These are phyloP conservation scores for Suhomyces terraborum DNA, from an alignment of 1,139 yeast genomes.

Conservation along the genomic window DNA sequence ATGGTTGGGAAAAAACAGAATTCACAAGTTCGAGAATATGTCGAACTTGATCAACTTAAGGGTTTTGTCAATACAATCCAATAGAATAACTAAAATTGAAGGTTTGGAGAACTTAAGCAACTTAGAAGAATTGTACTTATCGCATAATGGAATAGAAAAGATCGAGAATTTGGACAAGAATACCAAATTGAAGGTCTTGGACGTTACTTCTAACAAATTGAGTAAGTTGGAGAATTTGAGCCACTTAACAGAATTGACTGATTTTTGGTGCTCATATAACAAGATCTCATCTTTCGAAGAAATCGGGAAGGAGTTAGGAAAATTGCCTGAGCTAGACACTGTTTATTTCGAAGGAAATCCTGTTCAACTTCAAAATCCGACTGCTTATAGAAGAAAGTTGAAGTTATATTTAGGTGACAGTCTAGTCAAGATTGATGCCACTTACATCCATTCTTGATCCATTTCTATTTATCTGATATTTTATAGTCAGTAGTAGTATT, in stretches of 20 bases:
- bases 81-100: constrained; percentile 75
- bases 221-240: constrained; percentile 61
- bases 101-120: constrained; percentile 72
- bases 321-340: constrained; percentile 69
- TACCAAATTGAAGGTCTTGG: constrained; percentile 68
- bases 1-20: constrained; percentile 92
- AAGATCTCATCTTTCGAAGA: constrained; percentile 67
- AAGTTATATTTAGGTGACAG: constrained; percentile 70
- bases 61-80: constrained; percentile 86
- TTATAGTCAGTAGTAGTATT: not conserved
- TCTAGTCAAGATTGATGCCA: constrained; percentile 89
- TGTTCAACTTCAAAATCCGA: constrained; percentile 66
- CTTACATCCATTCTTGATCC: constrained; percentile 48
- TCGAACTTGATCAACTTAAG: constrained; percentile 61
- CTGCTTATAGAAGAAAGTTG: constrained; percentile 84
- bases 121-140: constrained; percentile 83
- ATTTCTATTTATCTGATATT: not conserved
- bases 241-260: constrained; percentile 73
- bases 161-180: constrained; percentile 81
- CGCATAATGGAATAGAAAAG: constrained; percentile 77
- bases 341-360: constrained; percentile 98
- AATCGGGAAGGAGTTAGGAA: constrained; percentile 63
- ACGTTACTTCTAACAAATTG: constrained; percentile 76
- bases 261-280: constrained; percentile 91
- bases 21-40: constrained; percentile 66